Base-by-base conservation (phyloP, 495 filamentous ascomycete genomes). In the Talaromyces liani region DNA sequence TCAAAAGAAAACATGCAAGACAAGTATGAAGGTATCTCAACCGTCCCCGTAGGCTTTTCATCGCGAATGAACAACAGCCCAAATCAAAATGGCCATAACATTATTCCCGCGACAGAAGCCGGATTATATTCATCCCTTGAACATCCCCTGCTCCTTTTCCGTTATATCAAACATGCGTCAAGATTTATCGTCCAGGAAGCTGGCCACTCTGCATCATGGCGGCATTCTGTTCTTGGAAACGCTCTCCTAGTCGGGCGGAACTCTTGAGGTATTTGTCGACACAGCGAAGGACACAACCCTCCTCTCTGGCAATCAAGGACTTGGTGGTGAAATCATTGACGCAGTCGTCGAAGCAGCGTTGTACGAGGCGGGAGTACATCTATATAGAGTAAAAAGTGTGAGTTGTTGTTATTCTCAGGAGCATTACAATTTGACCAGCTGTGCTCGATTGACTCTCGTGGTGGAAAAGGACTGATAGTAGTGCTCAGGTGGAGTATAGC, bases 291-390 rank as follows among this genome's bases (percentile, higher is more conserved):
- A 97, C 85, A 77, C 95, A 98, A 68, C 88, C 84, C 71, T 92
- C 89, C 77, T 99, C 94, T 67, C 90, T 87, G 65, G 84, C 79
- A 61, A 87, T 85, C 34, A 99, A 85, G 6, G 91, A 91, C 80
- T 97, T 97, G 81, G 91, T 94, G 71, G 92, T 96, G 85, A 99
- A 99, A 81, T 97, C 93, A 75, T 91, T 93, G 76, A 98, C 86
- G 79, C 94, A 99, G 79, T 94, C 87, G 72, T 91, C 88, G 82
- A 98, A 98, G 84, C 94, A 98, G 73, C 88, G 82, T 72, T 95
- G 90, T 64, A 98, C 92, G 64, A 99, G 88, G 78, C 89, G 91
- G 73, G 91, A 93, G 81, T 97, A 98, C 87, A 96, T 91, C 94
- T 98, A 70, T 55, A 63, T 45, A 49, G 56, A 12, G 47, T 20